Conservation (phyloP, 1,284 basidiomycete genomes). For the Apiotrichum mycotoxinovorans region DNA sequence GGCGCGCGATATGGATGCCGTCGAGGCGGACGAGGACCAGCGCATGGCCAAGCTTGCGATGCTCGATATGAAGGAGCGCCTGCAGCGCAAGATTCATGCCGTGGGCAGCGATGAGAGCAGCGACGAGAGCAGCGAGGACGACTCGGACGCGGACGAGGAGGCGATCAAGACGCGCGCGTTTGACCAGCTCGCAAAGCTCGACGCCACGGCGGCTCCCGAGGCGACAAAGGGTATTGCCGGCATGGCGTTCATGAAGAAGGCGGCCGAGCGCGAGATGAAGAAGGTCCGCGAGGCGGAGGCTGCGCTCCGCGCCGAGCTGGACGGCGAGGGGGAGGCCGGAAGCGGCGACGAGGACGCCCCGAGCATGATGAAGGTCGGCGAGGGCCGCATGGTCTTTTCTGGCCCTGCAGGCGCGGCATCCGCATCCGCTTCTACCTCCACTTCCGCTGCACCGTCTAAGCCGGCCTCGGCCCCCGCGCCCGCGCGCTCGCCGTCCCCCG, state of each 20-base stretch:
- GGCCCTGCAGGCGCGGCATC: slow-evolving; percentile 24
- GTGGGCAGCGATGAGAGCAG: slow-evolving; percentile 56
- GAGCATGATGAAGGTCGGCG: slow-evolving; percentile 44
- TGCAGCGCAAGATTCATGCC: slow-evolving; percentile 64
- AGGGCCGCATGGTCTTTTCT: slow-evolving; percentile 55
- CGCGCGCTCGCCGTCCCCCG: slow-evolving; percentile 7
- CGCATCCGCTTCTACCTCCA: neutral
- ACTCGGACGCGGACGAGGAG: slow-evolving; percentile 52
- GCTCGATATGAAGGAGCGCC: slow-evolving; percentile 71
- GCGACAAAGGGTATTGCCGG: slow-evolving; percentile 63
- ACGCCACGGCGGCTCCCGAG: slow-evolving; percentile 40
- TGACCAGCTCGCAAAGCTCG: slow-evolving; percentile 63
- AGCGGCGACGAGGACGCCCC: slow-evolving; percentile 53
- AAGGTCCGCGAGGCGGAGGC: slow-evolving; percentile 62
- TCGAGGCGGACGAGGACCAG: slow-evolving; percentile 33
- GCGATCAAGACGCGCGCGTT: slow-evolving; percentile 65
- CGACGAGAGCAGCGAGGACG: slow-evolving; percentile 55
- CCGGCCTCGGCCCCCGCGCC: neutral
- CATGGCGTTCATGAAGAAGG: slow-evolving; percentile 96
- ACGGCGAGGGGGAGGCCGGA: slow-evolving; percentile 47
- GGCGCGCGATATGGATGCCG: slow-evolving; percentile 33
- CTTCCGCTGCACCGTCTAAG: neutral
- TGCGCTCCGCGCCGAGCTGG: slow-evolving; percentile 63
- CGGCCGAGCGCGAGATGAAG: slow-evolving; percentile 64
- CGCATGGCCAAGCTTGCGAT: slow-evolving; percentile 50